A percentile compares a stretch with the other conserved stretches of the same genome.
These are phyloP conservation scores for Ogataea paradorogensis DNA, from an alignment of 805 yeast species.

Conservation along the genomic window DNA sequence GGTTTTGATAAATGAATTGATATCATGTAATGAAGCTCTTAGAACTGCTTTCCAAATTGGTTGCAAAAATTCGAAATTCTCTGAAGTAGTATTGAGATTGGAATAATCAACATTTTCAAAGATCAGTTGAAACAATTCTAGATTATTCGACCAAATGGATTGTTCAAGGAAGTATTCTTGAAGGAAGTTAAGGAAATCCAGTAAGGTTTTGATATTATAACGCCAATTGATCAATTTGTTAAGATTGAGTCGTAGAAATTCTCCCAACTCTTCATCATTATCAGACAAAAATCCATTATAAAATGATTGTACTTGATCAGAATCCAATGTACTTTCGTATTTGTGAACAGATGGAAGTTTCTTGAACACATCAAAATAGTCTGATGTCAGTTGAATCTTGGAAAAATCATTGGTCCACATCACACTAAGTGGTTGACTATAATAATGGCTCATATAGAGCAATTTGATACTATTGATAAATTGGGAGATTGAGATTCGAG, in stretches of 20 bases:
- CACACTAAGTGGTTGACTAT: constrained; percentile 32
- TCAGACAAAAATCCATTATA: constrained; percentile 21
- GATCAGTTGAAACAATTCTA: constrained; percentile 28
- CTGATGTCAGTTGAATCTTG: constrained; percentile 20
- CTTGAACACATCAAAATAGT: constrained; percentile 28
- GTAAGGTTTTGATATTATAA: constrained; percentile 24
- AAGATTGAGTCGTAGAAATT: constrained; percentile 23
- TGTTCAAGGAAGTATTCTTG: constrained; percentile 26
- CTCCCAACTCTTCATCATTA: constrained; percentile 22
- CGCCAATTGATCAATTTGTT: constrained; percentile 32
- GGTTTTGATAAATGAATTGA: constrained; percentile 22
- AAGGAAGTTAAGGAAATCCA: constrained; percentile 29
- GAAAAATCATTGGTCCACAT: constrained; percentile 32
- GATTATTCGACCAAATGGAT: constrained; percentile 29
- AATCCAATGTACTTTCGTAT: constrained; percentile 9
- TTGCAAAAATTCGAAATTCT: constrained; percentile 20
- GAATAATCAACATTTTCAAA: constrained; percentile 22
- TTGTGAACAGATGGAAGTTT: constrained; percentile 29
- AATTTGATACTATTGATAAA: constrained; percentile 32
- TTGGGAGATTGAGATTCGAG: constrained; percentile 29
- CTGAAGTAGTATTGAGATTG: constrained; percentile 6
- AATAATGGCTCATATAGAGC: constrained; percentile 35
- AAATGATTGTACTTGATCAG: constrained; percentile 17
- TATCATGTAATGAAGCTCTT: constrained; percentile 6
- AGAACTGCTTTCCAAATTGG: constrained; percentile 23